Conservation (phyloP, 768 basidiomycete genomes). For the Tylopilus balloui region DNA sequence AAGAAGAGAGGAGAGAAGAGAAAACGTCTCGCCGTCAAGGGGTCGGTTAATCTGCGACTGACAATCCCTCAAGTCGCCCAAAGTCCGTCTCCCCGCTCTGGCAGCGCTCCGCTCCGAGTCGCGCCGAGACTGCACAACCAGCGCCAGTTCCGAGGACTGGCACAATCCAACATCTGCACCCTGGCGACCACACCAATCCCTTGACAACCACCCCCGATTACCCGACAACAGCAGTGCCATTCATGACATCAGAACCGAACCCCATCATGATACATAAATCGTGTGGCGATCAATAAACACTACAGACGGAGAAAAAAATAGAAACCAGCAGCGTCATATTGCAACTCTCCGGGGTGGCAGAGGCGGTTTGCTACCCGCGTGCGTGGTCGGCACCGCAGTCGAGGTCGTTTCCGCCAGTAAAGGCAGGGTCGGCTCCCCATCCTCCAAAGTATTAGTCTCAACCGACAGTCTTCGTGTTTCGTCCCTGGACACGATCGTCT, state of each 20-base stretch:
- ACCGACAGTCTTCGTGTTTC: conserved; percentile 29
- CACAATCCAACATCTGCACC: neutral
- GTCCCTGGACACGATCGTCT: conserved; percentile 52
- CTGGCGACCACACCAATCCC: neutral
- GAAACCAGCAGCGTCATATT: conserved; percentile 7
- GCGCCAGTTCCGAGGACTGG: neutral
- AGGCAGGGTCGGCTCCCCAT: conserved; percentile 4
- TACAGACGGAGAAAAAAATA: neutral
- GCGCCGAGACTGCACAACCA: neutral
- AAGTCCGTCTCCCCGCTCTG: too few relatives aligned
- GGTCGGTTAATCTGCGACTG: conserved; percentile 18
- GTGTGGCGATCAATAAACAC: neutral
- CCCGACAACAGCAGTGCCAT: neutral
- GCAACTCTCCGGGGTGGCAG: conserved; percentile 32
- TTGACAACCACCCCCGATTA: neutral
- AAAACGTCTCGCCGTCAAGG: neutral
- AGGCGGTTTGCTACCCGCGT: conserved; percentile 25
- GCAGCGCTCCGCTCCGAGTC: too few relatives aligned
- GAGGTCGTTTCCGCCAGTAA: conserved; percentile 4
- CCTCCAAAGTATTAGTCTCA: conserved; percentile 17
- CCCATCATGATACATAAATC: neutral
- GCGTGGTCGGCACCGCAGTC: conserved; percentile 1
- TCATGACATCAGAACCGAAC: neutral
- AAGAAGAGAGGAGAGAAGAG: neutral
- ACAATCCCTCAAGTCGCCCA: conserved; percentile 1